A percentile compares a stretch with the other conserved stretches of the same genome.
These are phyloP conservation scores for Fusarium sp. DNA, from an alignment of 2,329 filamentous ascomycete species.

Conservation along the genomic window DNA sequence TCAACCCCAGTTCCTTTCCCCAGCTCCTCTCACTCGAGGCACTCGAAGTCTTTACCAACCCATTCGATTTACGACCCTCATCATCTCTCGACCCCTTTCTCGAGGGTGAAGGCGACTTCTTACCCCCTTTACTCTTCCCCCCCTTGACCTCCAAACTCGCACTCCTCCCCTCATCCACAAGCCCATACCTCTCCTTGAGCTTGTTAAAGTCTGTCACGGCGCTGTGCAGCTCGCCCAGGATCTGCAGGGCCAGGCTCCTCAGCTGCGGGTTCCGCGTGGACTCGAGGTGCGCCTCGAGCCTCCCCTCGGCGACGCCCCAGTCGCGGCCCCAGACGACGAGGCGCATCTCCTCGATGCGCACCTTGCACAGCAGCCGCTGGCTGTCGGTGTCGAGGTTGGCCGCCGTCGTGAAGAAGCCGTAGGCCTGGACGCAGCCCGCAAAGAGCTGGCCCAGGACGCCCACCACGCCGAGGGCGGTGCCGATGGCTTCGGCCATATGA, in stretches of 20 bases:
- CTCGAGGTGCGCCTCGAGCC: constrained; percentile 56
- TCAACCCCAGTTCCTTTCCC: constrained; percentile 51
- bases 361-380: constrained; percentile 59
- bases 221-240: constrained; percentile 56
- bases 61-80: constrained; percentile 33
- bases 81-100: constrained; percentile 39
- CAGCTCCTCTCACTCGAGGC: constrained; percentile 44
- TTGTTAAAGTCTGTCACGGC: constrained; percentile 59
- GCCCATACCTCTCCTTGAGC: constrained; percentile 56
- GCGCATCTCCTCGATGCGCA: constrained; percentile 63
- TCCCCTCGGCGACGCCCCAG: constrained; percentile 61
- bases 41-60: constrained; percentile 23
- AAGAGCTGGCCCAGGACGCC: constrained; percentile 61
- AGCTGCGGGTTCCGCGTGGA: constrained; percentile 53
- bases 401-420: constrained; percentile 58
- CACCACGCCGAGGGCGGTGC: constrained; percentile 57
- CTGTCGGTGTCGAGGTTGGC: constrained; percentile 56
- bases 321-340: constrained; percentile 60
- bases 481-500: constrained; percentile 53
- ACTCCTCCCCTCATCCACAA: constrained; percentile 47
- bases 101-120: constrained; percentile 38
- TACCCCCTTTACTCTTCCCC: constrained; percentile 17
- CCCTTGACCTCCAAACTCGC: constrained; percentile 22
- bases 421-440: constrained; percentile 60
- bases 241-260: constrained; percentile 54